phyloP scores from a whole-genome alignment of 305 asterid genomes.

The Rubia tinctorum region DNA sequence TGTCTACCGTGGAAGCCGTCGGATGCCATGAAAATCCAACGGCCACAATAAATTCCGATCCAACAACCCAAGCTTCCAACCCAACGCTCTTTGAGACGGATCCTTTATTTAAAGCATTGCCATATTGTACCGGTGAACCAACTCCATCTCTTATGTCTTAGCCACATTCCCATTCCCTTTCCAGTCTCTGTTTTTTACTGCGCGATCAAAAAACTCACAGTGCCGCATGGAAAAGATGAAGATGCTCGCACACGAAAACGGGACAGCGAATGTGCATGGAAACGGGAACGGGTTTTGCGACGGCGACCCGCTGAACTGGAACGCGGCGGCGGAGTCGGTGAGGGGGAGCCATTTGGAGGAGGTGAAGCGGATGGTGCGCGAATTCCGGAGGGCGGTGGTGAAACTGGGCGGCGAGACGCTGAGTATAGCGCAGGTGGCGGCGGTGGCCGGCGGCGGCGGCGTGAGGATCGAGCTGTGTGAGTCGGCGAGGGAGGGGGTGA shows the following conservation, averaged over 20 bases:
- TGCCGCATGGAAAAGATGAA: background rate
- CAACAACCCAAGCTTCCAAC: constrained; percentile 13
- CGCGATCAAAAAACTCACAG: too few relatives aligned
- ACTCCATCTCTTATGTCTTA: background rate
- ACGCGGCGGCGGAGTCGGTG: constrained; percentile 59
- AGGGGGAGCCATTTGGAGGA: constrained; percentile 82
- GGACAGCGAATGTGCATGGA: background rate
- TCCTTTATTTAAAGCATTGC: constrained; percentile 17
- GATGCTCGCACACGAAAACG: background rate
- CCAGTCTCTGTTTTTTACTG: background rate
- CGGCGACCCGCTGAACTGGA: constrained; percentile 76
- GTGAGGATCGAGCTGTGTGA: constrained; percentile 74
- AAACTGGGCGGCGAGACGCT: constrained; percentile 69
- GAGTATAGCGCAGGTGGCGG: constrained; percentile 78
- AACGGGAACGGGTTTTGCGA: constrained; percentile 10
- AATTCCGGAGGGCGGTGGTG: constrained; percentile 61
- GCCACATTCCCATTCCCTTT: background rate
- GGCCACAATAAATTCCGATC: constrained; percentile 5
- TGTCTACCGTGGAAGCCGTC: background rate
- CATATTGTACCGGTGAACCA: constrained; percentile 5
- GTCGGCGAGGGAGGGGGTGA: constrained; percentile 64
- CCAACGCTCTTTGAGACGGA: constrained; percentile 13
- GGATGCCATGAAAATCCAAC: constrained; percentile 15
- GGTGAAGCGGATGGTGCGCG: constrained; percentile 83
- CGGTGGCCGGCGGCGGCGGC: constrained; percentile 32